Conservation (phyloP, 1,139 yeast species). For the Candida sanyaensis region DNA sequence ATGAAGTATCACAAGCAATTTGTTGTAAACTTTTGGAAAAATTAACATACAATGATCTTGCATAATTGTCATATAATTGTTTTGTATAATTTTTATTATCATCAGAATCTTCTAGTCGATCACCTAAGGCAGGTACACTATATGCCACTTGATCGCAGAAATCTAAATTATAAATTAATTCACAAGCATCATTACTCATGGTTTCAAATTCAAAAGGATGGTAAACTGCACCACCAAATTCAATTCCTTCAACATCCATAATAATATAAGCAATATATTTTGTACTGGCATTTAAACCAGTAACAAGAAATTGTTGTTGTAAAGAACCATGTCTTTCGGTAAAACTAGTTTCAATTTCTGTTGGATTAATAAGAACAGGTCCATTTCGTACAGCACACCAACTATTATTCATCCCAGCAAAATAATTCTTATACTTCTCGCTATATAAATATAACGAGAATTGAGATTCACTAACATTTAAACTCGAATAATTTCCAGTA, state of each 20-base stretch:
- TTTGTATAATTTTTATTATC: slow-evolving; percentile 23
- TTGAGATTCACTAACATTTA: slow-evolving; percentile 33
- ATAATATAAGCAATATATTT: slow-evolving; percentile 67
- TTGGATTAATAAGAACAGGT: slow-evolving; percentile 32
- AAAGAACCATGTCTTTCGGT: slow-evolving; percentile 52
- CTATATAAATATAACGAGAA: slow-evolving; percentile 52
- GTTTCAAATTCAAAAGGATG: slow-evolving; percentile 63
- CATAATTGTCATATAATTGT: slow-evolving; percentile 62
- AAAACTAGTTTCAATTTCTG: slow-evolving; percentile 34
- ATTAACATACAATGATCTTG: slow-evolving; percentile 56
- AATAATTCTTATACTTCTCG: slow-evolving; percentile 36
- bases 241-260: slow-evolving; percentile 44
- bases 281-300: slow-evolving; percentile 62
- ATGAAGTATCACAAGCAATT: slow-evolving; percentile 71
- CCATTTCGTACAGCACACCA: slow-evolving; percentile 72
- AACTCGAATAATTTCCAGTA: slow-evolving; percentile 18
- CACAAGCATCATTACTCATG: slow-evolving; percentile 59
- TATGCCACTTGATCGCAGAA: slow-evolving; percentile 86
- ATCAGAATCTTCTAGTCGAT: slow-evolving; percentile 4
- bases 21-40: slow-evolving; percentile 79
- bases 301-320: slow-evolving; percentile 61
- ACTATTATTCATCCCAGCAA: slow-evolving; percentile 52
- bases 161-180: slow-evolving; percentile 68
- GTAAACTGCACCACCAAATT: slow-evolving; percentile 69
- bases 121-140: slow-evolving; percentile 72